A percentile compares a stretch with the other conserved stretches of the same genome.
These are phyloP conservation scores for Cinnamomum chago DNA, from an alignment of 164 flowering plant species.

Conservation along the genomic window DNA sequence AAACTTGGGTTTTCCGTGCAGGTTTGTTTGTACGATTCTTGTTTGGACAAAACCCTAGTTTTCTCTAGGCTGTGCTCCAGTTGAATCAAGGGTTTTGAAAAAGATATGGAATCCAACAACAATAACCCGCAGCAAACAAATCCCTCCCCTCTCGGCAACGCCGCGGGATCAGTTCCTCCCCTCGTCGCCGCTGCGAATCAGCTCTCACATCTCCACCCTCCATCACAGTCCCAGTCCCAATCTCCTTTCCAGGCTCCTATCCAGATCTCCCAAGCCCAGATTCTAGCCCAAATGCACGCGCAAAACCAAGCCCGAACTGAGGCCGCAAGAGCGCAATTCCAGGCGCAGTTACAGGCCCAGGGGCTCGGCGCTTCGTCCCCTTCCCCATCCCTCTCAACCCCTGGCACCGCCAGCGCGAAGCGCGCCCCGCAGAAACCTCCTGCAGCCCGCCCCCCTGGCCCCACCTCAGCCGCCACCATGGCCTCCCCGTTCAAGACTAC, in stretches of 20 bases:
- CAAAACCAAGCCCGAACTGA: neutral
- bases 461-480: slow-evolving; percentile 12
- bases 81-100: neutral
- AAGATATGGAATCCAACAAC: slow-evolving; percentile 2
- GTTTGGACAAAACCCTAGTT: no score
- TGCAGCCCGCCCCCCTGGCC: slow-evolving; percentile 50
- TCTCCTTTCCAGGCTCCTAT: slow-evolving; percentile 4
- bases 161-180: neutral
- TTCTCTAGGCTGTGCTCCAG: neutral
- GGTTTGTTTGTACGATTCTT: neutral
- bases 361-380: slow-evolving; percentile 33
- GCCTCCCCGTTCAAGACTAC: slow-evolving; percentile 57
- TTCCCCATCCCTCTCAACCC: slow-evolving; percentile 46
- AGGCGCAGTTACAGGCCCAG: slow-evolving; percentile 22
- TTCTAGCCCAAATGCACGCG: slow-evolving; percentile 2
- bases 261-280: slow-evolving; percentile 3
- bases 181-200: neutral
- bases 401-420: slow-evolving; percentile 45
- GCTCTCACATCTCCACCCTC: neutral
- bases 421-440: slow-evolving; percentile 65
- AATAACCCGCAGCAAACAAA: neutral
- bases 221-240: neutral
- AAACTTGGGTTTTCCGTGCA: neutral
- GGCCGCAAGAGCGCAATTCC: slow-evolving; percentile 22
- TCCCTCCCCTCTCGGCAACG: neutral